Percentiles rank a stretch among this genome's conserved stretches.
Evolutionary conservation across 805 yeast species (phyloP).

Genomic region (Geotrichum ghanense): DNA sequence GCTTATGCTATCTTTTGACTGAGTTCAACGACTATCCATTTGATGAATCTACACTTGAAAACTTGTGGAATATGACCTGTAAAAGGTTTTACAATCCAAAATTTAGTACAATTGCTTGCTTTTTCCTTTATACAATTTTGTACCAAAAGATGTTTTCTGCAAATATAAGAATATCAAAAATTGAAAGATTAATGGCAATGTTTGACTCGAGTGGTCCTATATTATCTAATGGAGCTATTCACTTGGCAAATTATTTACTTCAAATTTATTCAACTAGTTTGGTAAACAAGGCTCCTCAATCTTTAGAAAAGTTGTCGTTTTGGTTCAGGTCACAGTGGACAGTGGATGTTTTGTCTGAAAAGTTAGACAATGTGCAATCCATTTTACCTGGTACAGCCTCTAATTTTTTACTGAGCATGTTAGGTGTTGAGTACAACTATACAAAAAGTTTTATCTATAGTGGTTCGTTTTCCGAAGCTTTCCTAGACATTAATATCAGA

Average conservation of each 20-base stretch:
- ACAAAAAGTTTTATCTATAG: background rate
- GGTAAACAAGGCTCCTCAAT: background rate
- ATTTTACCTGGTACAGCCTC: background rate
- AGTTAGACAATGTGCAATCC: background rate
- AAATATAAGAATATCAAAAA: background rate
- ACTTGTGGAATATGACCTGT: background rate
- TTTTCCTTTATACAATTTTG: background rate
- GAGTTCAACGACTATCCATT: background rate
- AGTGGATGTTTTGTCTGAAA: background rate
- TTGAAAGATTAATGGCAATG: background rate
- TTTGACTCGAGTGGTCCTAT: background rate
- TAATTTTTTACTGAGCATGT: background rate
- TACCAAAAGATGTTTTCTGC: background rate
- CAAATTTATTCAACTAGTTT: background rate
- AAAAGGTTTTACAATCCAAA: slow-evolving; percentile 1
- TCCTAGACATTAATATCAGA: background rate
- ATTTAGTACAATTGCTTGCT: background rate
- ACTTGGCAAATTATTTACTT: background rate
- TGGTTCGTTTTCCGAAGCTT: background rate
- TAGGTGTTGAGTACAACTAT: background rate
- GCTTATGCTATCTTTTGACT: background rate
- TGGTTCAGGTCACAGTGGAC: background rate
- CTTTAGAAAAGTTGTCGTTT: background rate
- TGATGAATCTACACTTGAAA: background rate
- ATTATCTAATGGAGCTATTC: background rate